These are phyloP conservation scores for Astrocystis sublimbata DNA, from an alignment of 495 filamentous ascomycete genomes.

Conservation along the genomic window DNA sequence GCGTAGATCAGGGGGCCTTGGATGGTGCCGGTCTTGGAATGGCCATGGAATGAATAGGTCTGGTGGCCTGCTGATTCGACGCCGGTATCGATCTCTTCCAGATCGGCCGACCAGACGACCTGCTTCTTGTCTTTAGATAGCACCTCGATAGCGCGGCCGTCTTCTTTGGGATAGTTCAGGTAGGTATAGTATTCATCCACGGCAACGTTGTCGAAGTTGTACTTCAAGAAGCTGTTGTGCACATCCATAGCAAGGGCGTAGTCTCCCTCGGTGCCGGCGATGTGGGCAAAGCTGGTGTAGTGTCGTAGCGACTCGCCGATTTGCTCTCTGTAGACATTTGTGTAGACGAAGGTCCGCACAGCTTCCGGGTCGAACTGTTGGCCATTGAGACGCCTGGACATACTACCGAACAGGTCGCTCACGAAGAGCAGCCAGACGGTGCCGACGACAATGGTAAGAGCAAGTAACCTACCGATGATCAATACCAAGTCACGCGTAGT, in stretches of 20 bases:
- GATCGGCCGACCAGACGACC: slow-evolving; percentile 72
- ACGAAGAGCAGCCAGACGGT: slow-evolving; percentile 83
- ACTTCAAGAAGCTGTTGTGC: slow-evolving; percentile 66
- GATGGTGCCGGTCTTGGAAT: slow-evolving; percentile 84
- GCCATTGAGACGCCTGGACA: slow-evolving; percentile 51
- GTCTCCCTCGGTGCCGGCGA: slow-evolving; percentile 90
- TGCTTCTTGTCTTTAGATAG: slow-evolving; percentile 63
- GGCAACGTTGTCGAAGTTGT: slow-evolving; percentile 69
- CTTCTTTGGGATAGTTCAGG: slow-evolving; percentile 81
- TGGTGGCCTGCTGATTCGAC: slow-evolving; percentile 56
- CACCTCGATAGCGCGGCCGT: slow-evolving; percentile 79
- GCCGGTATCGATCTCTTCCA: slow-evolving; percentile 72
- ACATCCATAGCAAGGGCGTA: slow-evolving; percentile 79
- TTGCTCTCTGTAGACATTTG: slow-evolving; percentile 60
- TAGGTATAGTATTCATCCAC: slow-evolving; percentile 84
- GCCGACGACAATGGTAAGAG: slow-evolving; percentile 69
- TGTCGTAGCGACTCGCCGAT: slow-evolving; percentile 72
- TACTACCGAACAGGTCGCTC: slow-evolving; percentile 70
- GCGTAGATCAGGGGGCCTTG: slow-evolving; percentile 93
- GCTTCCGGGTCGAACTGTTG: slow-evolving; percentile 65
- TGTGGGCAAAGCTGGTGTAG: slow-evolving; percentile 76
- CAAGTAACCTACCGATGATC: slow-evolving; percentile 68
- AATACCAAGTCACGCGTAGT: slow-evolving; percentile 48
- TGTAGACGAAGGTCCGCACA: slow-evolving; percentile 69
- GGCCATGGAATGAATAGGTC: slow-evolving; percentile 80